These are phyloP conservation scores for Phaffia australis DNA, from an alignment of 768 basidiomycete genomes.

Conservation along the genomic window DNA sequence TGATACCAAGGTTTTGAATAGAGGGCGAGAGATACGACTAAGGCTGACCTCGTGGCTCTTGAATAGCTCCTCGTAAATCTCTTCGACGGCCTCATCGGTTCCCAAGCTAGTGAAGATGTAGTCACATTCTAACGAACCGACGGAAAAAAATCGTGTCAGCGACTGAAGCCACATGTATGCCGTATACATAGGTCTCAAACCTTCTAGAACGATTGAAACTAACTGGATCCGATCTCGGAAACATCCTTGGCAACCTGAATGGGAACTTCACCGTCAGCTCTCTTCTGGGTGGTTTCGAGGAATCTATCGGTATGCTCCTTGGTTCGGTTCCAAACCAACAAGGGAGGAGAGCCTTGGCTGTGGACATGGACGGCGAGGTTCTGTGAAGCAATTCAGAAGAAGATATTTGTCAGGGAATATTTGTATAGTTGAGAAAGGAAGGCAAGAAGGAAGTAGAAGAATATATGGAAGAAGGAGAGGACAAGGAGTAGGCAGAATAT, in stretches of 20 bases:
- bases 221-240: not conserved
- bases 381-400: slow-evolving; percentile 28
- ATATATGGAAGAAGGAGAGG: not conserved
- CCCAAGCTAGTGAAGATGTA: slow-evolving; percentile 64
- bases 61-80: slow-evolving; percentile 53
- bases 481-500: not conserved
- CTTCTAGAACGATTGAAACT: not conserved
- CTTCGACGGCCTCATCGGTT: slow-evolving; percentile 58
- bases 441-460: not conserved
- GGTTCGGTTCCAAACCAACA: slow-evolving; percentile 70
- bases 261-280: slow-evolving; percentile 45
- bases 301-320: slow-evolving; percentile 34
- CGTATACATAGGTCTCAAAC: not conserved
- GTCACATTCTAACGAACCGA: slow-evolving; percentile 45
- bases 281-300: slow-evolving; percentile 45
- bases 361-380: slow-evolving; percentile 55
- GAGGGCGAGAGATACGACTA: not conserved
- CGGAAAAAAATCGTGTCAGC: not conserved
- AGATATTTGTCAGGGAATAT: too few relatives aligned
- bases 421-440: not conserved
- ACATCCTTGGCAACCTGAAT: slow-evolving; percentile 47
- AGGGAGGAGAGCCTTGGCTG: slow-evolving; percentile 41
- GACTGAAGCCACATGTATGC: not conserved
- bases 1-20: not conserved
- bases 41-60: slow-evolving; percentile 49